Conservation (phyloP, 164 flowering plant genomes). For the Vitis rotundifolia region DNA sequence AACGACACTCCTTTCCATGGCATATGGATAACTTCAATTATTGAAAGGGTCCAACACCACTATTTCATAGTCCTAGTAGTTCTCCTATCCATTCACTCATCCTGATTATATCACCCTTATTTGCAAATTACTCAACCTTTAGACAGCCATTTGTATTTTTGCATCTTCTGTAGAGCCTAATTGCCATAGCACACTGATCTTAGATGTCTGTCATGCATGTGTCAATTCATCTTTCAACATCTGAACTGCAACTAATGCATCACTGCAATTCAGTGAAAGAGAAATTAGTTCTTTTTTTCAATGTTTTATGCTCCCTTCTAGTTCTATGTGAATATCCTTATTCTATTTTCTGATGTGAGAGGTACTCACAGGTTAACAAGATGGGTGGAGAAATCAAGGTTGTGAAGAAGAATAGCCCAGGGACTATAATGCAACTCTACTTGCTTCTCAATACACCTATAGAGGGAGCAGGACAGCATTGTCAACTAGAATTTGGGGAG, state of each 20-base stretch:
- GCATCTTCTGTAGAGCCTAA: background rate
- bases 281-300: background rate
- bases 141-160: background rate
- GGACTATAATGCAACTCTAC: constrained; percentile 78
- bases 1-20: background rate
- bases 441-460: constrained; percentile 58
- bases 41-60: too few species aligned
- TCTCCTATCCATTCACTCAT: too few species aligned
- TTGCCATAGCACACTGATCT: background rate
- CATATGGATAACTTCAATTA: too few species aligned
- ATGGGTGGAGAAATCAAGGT: constrained; percentile 99
- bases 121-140: too few species aligned
- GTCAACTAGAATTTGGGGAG: constrained; percentile 39
- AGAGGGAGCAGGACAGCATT: constrained; percentile 40
- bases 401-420: constrained; percentile 79
- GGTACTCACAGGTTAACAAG: constrained; percentile 64
- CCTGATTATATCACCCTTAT: too few species aligned
- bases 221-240: background rate
- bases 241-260: background rate
- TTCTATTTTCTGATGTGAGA: background rate
- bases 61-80: too few species aligned
- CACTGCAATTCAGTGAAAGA: background rate
- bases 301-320: too few species aligned
- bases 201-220: too few species aligned
- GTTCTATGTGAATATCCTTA: background rate